A percentile compares a stretch with the other conserved stretches of the same genome.
phyloP scores from a whole-genome alignment of 169 alveolate species.

The Ichthyophthirius multifiliis region DNA sequence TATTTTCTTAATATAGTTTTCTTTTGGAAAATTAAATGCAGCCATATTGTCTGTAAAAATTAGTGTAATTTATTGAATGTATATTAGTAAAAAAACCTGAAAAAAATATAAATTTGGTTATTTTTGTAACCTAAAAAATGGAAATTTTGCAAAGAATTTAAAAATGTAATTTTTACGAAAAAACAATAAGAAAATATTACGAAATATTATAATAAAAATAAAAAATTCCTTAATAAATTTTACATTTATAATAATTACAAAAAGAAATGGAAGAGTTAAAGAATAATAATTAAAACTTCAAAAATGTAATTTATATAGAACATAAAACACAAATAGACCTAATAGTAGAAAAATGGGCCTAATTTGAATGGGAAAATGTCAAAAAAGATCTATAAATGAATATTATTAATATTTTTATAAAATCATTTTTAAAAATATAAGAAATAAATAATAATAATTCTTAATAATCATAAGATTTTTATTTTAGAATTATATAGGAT shows the following conservation, averaged over 20 bases:
- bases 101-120: background rate
- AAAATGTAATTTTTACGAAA: background rate
- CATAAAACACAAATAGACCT: background rate
- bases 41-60: background rate
- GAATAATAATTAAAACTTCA: too few relatives aligned
- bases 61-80: background rate
- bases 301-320: too few relatives aligned
- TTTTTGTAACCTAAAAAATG: background rate
- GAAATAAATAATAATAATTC: too few relatives aligned
- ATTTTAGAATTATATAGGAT: too few relatives aligned
- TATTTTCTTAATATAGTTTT: background rate
- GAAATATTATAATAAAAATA: background rate
- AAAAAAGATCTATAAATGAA: background rate
- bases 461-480: too few relatives aligned
- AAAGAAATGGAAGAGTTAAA: too few relatives aligned
- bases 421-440: too few relatives aligned
- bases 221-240: background rate
- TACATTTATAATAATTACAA: background rate
- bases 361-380: background rate
- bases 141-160: background rate
- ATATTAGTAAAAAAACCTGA: background rate
- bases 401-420: background rate
- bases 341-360: background rate
- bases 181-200: background rate
- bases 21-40: background rate